These are phyloP conservation scores for Cynara cardunculus DNA, from an alignment of 129 eudicot genomes.

Conservation along the genomic window DNA sequence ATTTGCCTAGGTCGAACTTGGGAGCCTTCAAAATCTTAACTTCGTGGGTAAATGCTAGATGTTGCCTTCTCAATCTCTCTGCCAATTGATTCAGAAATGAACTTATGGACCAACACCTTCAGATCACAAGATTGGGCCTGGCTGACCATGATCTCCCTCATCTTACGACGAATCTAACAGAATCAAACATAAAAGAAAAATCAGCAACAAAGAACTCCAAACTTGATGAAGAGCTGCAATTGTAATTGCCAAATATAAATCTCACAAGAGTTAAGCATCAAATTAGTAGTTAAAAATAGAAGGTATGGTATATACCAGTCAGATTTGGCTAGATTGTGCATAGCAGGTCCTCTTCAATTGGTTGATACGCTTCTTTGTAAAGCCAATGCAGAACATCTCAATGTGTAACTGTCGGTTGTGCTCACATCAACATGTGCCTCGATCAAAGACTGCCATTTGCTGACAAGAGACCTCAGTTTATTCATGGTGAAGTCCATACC, in stretches of 20 bases:
- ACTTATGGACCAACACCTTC: slow-evolving; percentile 71
- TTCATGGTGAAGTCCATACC: slow-evolving; percentile 81
- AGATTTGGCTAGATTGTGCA: slow-evolving; percentile 78
- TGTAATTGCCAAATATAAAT: not conserved
- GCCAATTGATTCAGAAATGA: too few relatives aligned
- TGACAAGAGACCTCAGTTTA: slow-evolving; percentile 63
- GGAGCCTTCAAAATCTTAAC: slow-evolving; percentile 80
- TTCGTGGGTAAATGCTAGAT: slow-evolving; percentile 62
- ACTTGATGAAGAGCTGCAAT: not conserved
- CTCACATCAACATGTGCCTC: slow-evolving; percentile 86
- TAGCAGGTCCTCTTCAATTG: slow-evolving; percentile 79
- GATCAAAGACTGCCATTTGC: slow-evolving; percentile 66
- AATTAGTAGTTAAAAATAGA: too few relatives aligned
- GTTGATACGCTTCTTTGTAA: slow-evolving; percentile 77
- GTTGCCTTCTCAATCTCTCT: too few relatives aligned
- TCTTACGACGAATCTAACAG: slow-evolving; percentile 67
- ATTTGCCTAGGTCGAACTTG: slow-evolving; percentile 68
- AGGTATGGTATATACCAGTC: slow-evolving; percentile 47
- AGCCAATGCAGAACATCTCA: slow-evolving; percentile 78
- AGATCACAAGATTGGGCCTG: slow-evolving; percentile 70
- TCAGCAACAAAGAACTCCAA: not conserved
- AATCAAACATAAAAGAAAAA: not conserved
- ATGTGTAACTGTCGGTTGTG: slow-evolving; percentile 63
- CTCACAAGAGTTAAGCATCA: too few relatives aligned
- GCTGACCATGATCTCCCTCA: slow-evolving; percentile 73